Conservation (phyloP, 352 stramenopile genomes). For the Aphanomyces stellatus region DNA sequence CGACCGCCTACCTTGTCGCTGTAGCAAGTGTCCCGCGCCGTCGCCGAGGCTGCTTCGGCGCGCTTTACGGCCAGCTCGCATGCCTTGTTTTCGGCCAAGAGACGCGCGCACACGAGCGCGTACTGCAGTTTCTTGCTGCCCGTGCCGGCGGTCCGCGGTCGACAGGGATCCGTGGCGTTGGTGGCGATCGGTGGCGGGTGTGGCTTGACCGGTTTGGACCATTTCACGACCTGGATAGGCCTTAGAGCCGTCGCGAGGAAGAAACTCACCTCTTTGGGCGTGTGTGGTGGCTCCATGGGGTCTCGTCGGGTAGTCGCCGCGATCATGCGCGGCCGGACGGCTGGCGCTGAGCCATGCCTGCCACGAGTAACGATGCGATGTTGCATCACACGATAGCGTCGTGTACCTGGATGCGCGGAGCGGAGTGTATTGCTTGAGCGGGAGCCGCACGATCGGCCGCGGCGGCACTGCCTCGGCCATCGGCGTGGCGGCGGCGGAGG, state of each 20-base stretch:
- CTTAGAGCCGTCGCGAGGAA: background rate
- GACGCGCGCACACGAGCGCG: conserved; percentile 8
- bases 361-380: background rate
- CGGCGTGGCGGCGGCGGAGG: background rate
- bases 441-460: background rate
- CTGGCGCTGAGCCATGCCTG: conserved; percentile 1
- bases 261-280: background rate
- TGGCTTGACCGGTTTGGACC: background rate
- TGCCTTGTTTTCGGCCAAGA: conserved; percentile 14
- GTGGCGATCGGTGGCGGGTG: background rate
- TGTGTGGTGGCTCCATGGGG: background rate
- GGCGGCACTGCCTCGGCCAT: background rate
- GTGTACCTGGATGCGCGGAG: background rate
- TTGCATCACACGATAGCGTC: background rate
- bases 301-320: background rate
- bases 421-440: background rate
- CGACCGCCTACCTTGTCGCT: background rate
- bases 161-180: background rate
- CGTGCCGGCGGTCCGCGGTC: conserved; percentile 9
- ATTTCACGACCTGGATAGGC: background rate
- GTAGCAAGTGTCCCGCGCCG: background rate
- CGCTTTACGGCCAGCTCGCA: background rate
- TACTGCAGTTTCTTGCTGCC: conserved; percentile 18
- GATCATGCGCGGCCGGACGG: background rate
- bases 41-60: background rate